Percentiles rank a stretch among this genome's conserved stretches.
These are phyloP conservation scores for Roridomyces roridus DNA, from an alignment of 768 basidiomycete genomes.

Conservation along the genomic window DNA sequence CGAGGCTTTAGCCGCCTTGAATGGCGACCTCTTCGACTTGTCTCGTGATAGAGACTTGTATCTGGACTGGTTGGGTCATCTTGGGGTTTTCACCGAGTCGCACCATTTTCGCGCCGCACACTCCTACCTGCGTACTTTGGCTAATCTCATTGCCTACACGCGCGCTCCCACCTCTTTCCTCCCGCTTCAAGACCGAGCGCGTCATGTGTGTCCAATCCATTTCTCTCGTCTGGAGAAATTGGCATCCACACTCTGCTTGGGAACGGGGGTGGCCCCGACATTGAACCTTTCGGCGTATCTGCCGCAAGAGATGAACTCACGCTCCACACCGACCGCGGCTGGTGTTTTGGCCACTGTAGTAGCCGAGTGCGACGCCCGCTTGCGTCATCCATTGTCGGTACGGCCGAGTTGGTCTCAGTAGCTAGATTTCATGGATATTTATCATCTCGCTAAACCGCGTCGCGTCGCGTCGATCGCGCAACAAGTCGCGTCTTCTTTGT, in stretches of 20 bases:
- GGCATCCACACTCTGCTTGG: constrained; percentile 9
- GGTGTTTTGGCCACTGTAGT: constrained; percentile 10
- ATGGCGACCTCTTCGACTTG: constrained; percentile 17
- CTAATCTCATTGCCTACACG: constrained; percentile 7
- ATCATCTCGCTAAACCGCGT: neutral
- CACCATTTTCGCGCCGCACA: neutral
- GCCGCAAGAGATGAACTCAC: neutral
- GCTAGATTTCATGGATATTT: no score
- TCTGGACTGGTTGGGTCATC: constrained; percentile 13
- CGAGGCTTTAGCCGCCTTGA: constrained; percentile 5
- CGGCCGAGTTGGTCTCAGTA: neutral
- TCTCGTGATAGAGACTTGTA: constrained; percentile 3
- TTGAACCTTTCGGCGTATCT: neutral
- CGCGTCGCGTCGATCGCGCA: constrained; percentile 5
- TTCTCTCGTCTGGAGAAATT: neutral
- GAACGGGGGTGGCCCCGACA: neutral
- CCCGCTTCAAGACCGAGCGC: neutral
- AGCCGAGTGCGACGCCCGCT: constrained; percentile 4
- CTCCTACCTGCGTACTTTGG: constrained; percentile 10
- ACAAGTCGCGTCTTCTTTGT: constrained; percentile 12
- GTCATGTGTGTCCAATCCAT: constrained; percentile 4
- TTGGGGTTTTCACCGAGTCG: constrained; percentile 12
- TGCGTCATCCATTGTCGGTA: constrained; percentile 1
- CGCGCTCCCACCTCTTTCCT: constrained; percentile 9
- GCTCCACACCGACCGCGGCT: constrained; percentile 3